Percentiles rank a stretch among this genome's conserved stretches.
Conservation (phyloP, 768 basidiomycete species). For the Dioszegia aurantiaca region DNA sequence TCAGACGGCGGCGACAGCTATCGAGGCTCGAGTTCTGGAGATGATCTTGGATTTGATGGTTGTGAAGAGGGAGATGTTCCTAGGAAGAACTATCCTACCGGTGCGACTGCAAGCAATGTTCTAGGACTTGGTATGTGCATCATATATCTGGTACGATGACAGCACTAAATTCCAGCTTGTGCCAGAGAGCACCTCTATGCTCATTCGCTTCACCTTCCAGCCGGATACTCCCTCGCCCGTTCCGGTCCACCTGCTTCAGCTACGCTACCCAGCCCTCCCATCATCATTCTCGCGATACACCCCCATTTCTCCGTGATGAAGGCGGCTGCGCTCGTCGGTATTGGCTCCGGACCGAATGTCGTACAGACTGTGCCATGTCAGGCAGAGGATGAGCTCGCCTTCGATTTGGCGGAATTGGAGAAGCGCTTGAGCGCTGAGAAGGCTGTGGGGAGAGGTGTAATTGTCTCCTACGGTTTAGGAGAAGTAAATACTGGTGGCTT, state of each 20-base stretch:
- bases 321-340: conserved; percentile 54
- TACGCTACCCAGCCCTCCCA: conserved; percentile 30
- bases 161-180: conserved; percentile 40
- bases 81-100: conserved; percentile 53
- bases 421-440: conserved; percentile 37
- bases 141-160: not conserved
- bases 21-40: conserved; percentile 48
- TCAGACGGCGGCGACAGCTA: conserved; percentile 39
- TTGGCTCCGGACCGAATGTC: conserved; percentile 53
- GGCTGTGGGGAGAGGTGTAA: conserved; percentile 45
- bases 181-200: conserved; percentile 52
- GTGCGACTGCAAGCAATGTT: conserved; percentile 55
- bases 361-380: conserved; percentile 34
- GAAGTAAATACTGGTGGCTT: conserved; percentile 57
- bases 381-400: conserved; percentile 37
- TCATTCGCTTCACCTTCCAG: conserved; percentile 37
- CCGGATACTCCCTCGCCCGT: conserved; percentile 53
- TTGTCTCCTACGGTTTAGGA: conserved; percentile 51
- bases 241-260: conserved; percentile 52
- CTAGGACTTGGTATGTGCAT: conserved; percentile 52
- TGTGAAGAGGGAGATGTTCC: conserved; percentile 40
- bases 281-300: conserved; percentile 50
- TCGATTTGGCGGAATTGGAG: conserved; percentile 51
- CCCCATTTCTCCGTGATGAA: conserved; percentile 55
- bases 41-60: conserved; percentile 47